Evolutionary conservation across 441 rosid genomes (phyloP), one percentile per base, ranked within the genome.

Genomic region (Erodium moschatum): DNA sequence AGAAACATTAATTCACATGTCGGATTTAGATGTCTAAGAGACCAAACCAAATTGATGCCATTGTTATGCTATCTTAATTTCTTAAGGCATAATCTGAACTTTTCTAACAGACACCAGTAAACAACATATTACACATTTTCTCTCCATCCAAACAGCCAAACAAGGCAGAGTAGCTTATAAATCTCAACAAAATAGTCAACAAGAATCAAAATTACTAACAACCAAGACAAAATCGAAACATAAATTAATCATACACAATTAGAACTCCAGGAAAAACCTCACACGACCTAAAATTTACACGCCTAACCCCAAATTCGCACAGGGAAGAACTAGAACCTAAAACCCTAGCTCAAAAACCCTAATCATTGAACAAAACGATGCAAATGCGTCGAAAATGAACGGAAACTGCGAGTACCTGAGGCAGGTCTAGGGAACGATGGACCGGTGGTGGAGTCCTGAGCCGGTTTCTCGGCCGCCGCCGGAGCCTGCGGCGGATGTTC

Each of bases 401-500:
- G 50, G 12, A 10, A 44, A 8, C 24, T 56, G 12, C 7, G 12
- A 19, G 27, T 56, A 56, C 63, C 63, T 56, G 63, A 8, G 63
- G 63, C 19, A 1, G 2, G 50, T 3, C 12, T n/a, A 9, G 12
- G 81, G 27, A 81, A 72, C 44, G 83, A 74, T 13, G 67, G 67
- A 63, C 80, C 72, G 12, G 69, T 66, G 0, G 87, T 42, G 9
- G 88, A 69, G 66, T n/a, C 73, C 42, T 67, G 75, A 44, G 50
- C 50, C n/a, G 50, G 50, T 44, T 12, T 11, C 42, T 21, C 63
- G 13, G 10, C 27, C 20, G 27, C 27, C 50, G 81, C 73, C 3
- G 76, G 72, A 18, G 20, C 11, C 61, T 54, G 20, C 18, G 81
- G 75, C 5, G 74, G 79, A 63, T 75, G 85, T 24, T 79, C 86